These are phyloP conservation scores for Gossypium aridum DNA, from an alignment of 441 rosid species.

Conservation along the genomic window DNA sequence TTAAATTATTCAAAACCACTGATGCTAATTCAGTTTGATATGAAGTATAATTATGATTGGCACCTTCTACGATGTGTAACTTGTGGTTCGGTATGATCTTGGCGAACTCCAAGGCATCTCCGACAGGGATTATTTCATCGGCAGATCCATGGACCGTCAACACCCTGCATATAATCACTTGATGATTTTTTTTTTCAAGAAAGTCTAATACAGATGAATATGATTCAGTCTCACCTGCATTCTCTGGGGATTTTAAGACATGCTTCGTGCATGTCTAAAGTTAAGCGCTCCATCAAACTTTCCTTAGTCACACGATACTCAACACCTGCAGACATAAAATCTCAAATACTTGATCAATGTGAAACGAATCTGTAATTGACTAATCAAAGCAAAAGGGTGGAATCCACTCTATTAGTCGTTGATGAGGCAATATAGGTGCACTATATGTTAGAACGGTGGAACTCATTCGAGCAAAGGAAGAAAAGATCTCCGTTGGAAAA, in stretches of 20 bases:
- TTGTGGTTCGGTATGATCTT: slow-evolving; percentile 51
- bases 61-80: slow-evolving; percentile 39
- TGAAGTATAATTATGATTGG: slow-evolving; percentile 37
- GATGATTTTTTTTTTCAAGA: neutral
- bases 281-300: slow-evolving; percentile 51
- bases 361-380: neutral
- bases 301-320: slow-evolving; percentile 37
- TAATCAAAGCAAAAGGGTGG: neutral
- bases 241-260: slow-evolving; percentile 45
- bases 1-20: slow-evolving; percentile 30
- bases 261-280: slow-evolving; percentile 50
- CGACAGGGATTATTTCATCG: slow-evolving; percentile 39
- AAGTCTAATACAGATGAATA: neutral
- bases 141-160: slow-evolving; percentile 52
- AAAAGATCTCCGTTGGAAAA: neutral
- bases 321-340: slow-evolving; percentile 31
- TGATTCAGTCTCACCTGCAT: slow-evolving; percentile 42
- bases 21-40: slow-evolving; percentile 43
- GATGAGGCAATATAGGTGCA: neutral
- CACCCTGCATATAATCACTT: slow-evolving; percentile 26
- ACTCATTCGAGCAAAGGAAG: neutral
- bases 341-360: neutral
- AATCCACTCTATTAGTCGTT: neutral
- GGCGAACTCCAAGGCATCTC: slow-evolving; percentile 47
- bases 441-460: neutral